Conservation (phyloP, 192 early-diverging fungal species). For the Rhizoclosmatium sp. region DNA sequence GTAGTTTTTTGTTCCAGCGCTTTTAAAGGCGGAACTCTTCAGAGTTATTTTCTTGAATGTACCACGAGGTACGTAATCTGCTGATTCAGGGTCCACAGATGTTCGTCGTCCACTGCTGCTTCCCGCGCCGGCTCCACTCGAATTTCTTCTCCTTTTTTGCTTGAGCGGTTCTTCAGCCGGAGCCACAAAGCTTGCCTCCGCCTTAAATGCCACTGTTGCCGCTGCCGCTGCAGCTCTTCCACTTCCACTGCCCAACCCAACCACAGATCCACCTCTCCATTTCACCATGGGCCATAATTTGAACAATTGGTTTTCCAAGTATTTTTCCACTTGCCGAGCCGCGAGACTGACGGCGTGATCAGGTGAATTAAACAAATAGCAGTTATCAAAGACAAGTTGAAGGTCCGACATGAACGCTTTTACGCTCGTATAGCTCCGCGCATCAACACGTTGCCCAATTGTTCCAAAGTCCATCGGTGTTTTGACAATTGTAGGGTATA, state of each 20-base stretch:
- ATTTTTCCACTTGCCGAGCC: neutral
- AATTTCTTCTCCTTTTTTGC: neutral
- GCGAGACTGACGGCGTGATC: constrained; percentile 5
- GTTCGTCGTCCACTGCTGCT: too few relatives aligned
- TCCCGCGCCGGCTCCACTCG: neutral
- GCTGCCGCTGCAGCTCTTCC: neutral
- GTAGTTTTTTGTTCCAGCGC: neutral
- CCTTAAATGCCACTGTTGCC: neutral
- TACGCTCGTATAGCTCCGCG: constrained; percentile 64
- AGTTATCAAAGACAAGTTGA: constrained; percentile 86
- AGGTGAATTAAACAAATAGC: constrained; percentile 80
- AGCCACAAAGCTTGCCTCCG: neutral
- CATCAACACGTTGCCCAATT: constrained; percentile 73
- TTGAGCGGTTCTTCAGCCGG: neutral
- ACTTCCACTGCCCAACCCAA: neutral
- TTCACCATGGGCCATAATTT: constrained; percentile 1
- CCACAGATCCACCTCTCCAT: neutral
- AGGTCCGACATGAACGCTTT: constrained; percentile 81
- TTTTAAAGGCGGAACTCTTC: neutral
- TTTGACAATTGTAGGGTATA: constrained; percentile 85
- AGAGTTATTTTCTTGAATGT: neutral
- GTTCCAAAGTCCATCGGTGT: constrained; percentile 91
- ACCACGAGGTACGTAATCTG: neutral
- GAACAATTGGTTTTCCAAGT: neutral
- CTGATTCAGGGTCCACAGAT: neutral